A percentile compares a stretch with the other conserved stretches of the same genome.
phyloP scores from a whole-genome alignment of 768 basidiomycete genomes.

The Paxillus ammoniavirescens region DNA sequence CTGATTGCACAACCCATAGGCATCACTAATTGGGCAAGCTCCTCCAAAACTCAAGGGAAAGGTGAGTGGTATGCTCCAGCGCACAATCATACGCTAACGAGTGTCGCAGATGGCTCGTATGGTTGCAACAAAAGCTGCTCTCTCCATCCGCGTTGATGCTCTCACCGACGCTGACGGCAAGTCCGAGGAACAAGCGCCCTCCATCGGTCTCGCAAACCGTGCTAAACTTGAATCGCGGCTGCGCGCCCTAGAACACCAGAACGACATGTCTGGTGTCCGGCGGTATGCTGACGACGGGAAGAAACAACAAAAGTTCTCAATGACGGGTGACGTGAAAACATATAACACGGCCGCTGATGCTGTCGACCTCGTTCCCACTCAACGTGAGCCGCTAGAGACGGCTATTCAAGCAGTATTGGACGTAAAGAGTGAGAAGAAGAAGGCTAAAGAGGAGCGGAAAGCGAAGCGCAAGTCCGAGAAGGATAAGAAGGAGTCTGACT shows the following conservation, averaged over 20 bases:
- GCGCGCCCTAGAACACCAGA: conserved; percentile 82
- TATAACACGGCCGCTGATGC: conserved; percentile 89
- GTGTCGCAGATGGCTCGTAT: conserved; percentile 89
- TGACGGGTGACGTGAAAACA: conserved; percentile 71
- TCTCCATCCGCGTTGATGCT: conserved; percentile 97
- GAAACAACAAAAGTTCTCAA: conserved; percentile 80
- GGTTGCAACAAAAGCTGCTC: conserved; percentile 97
- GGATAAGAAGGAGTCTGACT: conserved; percentile 48
- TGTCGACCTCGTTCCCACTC: conserved; percentile 81
- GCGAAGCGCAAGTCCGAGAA: conserved; percentile 61
- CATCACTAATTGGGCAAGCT: conserved; percentile 94
- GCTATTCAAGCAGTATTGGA: conserved; percentile 76
- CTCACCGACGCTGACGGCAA: conserved; percentile 91
- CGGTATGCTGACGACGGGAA: conserved; percentile 58
- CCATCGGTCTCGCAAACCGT: conserved; percentile 91
- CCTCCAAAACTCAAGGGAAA: conserved; percentile 98
- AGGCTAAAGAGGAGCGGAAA: conserved; percentile 72
- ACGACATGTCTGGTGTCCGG: conserved; percentile 70
- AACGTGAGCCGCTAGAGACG: conserved; percentile 73
- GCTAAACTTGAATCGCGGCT: conserved; percentile 94
- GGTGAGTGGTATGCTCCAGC: conserved; percentile 36
- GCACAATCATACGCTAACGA: conserved; percentile 1
- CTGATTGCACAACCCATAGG: conserved; percentile 41
- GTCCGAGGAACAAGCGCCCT: conserved; percentile 75
- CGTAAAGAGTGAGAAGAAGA: conserved; percentile 85